Evolutionary conservation across 202 grass and related monocot species (phyloP).

Genomic region (Schoenoplectus tabernaemontani): DNA sequence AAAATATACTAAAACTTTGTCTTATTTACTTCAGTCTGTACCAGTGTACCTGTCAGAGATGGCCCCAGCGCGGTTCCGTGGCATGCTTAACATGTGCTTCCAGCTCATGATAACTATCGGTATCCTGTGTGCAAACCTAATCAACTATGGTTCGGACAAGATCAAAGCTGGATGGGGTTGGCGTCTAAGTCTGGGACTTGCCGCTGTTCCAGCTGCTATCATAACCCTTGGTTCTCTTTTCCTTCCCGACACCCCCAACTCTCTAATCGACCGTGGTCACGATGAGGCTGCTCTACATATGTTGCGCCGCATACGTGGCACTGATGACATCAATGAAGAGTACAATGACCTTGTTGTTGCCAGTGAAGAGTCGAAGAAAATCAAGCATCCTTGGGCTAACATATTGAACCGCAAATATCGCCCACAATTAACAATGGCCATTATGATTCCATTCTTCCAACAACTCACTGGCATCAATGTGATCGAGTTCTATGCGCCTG

Average conservation of each 20-base stretch:
- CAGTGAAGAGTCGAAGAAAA: constrained; percentile 50
- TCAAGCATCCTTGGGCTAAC: constrained; percentile 64
- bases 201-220: constrained; percentile 57
- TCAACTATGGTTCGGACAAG: constrained; percentile 72
- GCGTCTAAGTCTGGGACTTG: constrained; percentile 59
- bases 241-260: constrained; percentile 82
- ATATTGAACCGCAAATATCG: constrained; percentile 55
- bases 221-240: constrained; percentile 61
- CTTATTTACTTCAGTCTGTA: constrained; percentile 39
- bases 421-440: constrained; percentile 60
- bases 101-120: constrained; percentile 91
- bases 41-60: constrained; percentile 78
- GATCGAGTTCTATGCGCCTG: constrained; percentile 85
- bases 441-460: constrained; percentile 82
- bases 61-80: constrained; percentile 51
- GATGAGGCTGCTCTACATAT: constrained; percentile 38
- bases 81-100: constrained; percentile 86
- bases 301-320: constrained; percentile 54
- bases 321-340: constrained; percentile 48
- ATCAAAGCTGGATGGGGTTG: constrained; percentile 72
- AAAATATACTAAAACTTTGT: neutral
- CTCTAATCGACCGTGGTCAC: constrained; percentile 55
- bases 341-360: constrained; percentile 63
- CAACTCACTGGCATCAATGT: constrained; percentile 89
- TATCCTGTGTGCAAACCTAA: constrained; percentile 66